Evolutionary conservation across 2,329 filamentous ascomycete genomes (phyloP).

Genomic region (Fusarium mundagurra): DNA sequence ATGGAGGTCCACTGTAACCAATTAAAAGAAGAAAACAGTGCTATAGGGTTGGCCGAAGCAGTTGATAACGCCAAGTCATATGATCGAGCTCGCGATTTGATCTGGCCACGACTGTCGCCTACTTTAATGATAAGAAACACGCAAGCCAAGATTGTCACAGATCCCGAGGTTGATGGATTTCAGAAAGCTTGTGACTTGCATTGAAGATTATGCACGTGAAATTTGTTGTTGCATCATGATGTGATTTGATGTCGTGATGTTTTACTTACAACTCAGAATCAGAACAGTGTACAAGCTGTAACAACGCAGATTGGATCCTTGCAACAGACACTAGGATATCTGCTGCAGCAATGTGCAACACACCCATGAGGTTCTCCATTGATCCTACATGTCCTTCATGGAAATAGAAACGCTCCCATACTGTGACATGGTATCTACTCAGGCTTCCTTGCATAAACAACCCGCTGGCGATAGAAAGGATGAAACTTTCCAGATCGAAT

Average conservation of each 20-base stretch:
- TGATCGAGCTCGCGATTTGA: neutral
- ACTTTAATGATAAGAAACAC: neutral
- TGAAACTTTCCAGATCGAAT: constrained; percentile 44
- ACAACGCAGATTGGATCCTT: no score
- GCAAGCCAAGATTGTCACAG: neutral
- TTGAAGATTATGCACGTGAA: neutral
- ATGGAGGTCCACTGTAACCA: neutral
- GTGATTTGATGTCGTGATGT: neutral
- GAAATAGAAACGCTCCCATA: no score
- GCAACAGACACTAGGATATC: no score
- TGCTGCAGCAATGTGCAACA: no score
- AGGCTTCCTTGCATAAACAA: constrained; percentile 40
- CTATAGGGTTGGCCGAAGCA: constrained; percentile 1
- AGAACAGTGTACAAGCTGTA: no score
- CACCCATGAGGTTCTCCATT: no score
- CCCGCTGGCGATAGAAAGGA: constrained; percentile 43
- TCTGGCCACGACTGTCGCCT: neutral
- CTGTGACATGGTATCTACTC: neutral
- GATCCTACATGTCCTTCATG: no score
- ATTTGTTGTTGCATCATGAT: no score
- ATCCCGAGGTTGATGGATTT: neutral
- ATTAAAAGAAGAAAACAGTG: neutral
- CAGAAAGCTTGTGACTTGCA: neutral
- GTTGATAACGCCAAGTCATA: neutral
- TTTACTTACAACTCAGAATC: no score